These are phyloP conservation scores for Plasmodium inui DNA, from an alignment of 169 alveolate species.

Conservation along the genomic window DNA sequence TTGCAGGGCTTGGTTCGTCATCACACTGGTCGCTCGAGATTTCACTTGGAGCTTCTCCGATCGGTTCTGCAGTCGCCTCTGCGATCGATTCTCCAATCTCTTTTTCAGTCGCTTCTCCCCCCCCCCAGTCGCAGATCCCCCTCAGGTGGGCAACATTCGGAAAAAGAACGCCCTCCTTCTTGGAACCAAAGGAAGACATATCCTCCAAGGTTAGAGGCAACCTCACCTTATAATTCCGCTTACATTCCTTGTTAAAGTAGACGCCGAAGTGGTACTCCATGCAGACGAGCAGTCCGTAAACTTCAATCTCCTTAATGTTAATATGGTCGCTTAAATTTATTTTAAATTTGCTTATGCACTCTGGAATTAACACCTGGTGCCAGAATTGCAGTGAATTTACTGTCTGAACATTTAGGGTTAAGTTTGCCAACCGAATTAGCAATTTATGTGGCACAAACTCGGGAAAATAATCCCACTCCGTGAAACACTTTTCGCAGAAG, in stretches of 20 bases:
- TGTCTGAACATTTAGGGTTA: slow-evolving; percentile 48
- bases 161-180: slow-evolving; percentile 13
- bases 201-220: slow-evolving; percentile 66
- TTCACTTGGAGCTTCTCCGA: background rate
- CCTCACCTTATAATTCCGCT: slow-evolving; percentile 23
- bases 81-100: background rate
- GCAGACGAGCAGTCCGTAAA: slow-evolving; percentile 35
- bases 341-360: slow-evolving; percentile 39
- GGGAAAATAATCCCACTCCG: slow-evolving; percentile 44
- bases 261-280: slow-evolving; percentile 70
- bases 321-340: slow-evolving; percentile 48
- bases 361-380: slow-evolving; percentile 46
- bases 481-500: slow-evolving; percentile 43
- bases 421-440: slow-evolving; percentile 44
- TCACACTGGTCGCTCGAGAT: background rate
- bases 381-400: slow-evolving; percentile 42
- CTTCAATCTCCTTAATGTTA: slow-evolving; percentile 37
- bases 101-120: background rate
- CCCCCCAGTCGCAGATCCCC: background rate
- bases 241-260: slow-evolving; percentile 47
- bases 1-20: background rate
- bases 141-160: slow-evolving; percentile 37
- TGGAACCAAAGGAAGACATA: slow-evolving; percentile 32
- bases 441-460: slow-evolving; percentile 65
- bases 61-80: too few species aligned